phyloP scores from a whole-genome alignment of 2,329 filamentous ascomycete genomes.

The Aureobasidium sp. region DNA sequence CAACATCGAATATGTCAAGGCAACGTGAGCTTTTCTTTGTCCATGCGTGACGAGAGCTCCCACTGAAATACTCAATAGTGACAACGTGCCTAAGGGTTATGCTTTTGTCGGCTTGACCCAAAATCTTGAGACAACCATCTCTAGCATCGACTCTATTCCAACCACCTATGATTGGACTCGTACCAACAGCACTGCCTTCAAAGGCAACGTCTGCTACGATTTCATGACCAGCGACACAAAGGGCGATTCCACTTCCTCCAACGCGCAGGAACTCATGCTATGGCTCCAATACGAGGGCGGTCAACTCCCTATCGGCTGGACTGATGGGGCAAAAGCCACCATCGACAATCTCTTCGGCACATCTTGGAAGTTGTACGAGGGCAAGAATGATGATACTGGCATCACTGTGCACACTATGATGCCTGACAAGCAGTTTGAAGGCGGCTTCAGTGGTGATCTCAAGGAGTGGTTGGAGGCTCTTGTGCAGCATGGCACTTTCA shows the following conservation, averaged over 20 bases:
- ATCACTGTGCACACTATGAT: constrained; percentile 35
- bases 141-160: constrained; percentile 32
- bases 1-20: constrained; percentile 30
- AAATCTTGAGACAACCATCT: constrained; percentile 32
- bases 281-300: constrained; percentile 39
- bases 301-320: constrained; percentile 37
- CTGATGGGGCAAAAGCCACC: constrained; percentile 27
- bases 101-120: constrained; percentile 37
- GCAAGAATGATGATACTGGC: constrained; percentile 33
- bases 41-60: neutral
- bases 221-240: constrained; percentile 38
- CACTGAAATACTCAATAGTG: neutral
- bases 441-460: constrained; percentile 31
- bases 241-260: constrained; percentile 33
- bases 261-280: constrained; percentile 37
- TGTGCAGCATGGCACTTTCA: constrained; percentile 30
- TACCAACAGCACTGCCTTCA: constrained; percentile 34
- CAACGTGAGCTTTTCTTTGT: constrained; percentile 9
- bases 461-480: constrained; percentile 35
- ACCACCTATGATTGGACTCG: constrained; percentile 33
- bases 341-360: constrained; percentile 30
- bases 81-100: constrained; percentile 36
- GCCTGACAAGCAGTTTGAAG: constrained; percentile 30
- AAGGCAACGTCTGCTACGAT: constrained; percentile 37
- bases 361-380: constrained; percentile 36